Percentiles rank a stretch among this genome's conserved stretches.
Evolutionary conservation across 1,139 yeast genomes (phyloP).

Genomic region (Debaryomycetaceae sp.): DNA sequence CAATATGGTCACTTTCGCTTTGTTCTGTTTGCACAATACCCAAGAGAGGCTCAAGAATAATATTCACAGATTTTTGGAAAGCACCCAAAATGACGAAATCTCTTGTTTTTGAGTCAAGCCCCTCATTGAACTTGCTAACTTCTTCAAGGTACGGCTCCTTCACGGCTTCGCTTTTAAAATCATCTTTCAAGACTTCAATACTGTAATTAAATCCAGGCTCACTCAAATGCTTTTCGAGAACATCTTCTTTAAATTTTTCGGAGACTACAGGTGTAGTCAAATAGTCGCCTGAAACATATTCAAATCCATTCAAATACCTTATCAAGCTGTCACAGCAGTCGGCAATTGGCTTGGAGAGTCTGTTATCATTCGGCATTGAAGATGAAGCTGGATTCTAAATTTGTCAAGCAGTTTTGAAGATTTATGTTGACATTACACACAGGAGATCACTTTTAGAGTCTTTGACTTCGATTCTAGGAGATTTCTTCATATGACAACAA

Average conservation of each 20-base stretch:
- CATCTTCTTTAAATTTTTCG: constrained; percentile 1
- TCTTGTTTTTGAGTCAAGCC: constrained; percentile 13
- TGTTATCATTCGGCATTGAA: constrained; percentile 1
- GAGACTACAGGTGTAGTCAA: constrained; percentile 1
- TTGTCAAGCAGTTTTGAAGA: background rate
- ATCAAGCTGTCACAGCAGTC: background rate
- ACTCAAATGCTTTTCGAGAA: constrained; percentile 2
- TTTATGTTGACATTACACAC: background rate
- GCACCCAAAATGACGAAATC: constrained; percentile 17
- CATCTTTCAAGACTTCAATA: constrained; percentile 1
- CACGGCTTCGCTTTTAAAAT: constrained; percentile 6
- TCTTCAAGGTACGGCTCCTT: constrained; percentile 5
- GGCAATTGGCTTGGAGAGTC: constrained; percentile 4
- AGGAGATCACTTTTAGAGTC: background rate
- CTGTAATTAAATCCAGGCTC: constrained; percentile 3
- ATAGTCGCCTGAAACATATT: background rate
- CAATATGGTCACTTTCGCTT: background rate
- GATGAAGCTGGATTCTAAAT: background rate
- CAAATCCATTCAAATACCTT: constrained; percentile 1
- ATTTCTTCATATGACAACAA: no score
- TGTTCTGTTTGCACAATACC: background rate
- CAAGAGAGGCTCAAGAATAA: constrained; percentile 6
- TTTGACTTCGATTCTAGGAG: no score
- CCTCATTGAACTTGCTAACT: constrained; percentile 15
- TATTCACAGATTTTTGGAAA: constrained; percentile 14